Conservation (phyloP, 768 basidiomycete genomes). For the Lentinula guzmanii region DNA sequence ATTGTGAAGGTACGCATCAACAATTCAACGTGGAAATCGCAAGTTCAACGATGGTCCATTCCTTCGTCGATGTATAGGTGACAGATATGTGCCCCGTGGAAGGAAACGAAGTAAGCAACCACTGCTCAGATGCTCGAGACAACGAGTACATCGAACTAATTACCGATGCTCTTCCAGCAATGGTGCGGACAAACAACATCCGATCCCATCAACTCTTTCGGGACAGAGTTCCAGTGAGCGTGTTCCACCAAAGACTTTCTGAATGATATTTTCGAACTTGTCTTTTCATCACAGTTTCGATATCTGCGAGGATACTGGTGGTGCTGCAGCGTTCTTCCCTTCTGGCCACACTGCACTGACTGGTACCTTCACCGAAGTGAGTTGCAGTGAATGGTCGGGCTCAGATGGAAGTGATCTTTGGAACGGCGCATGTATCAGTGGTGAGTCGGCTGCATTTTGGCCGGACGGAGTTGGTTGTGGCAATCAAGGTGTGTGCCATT, state of each 20-base stretch:
- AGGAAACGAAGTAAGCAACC: constrained; percentile 33
- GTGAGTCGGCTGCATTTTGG: constrained; percentile 45
- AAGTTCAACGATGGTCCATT: background rate
- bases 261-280: background rate
- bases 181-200: constrained; percentile 49
- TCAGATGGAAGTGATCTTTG: constrained; percentile 40
- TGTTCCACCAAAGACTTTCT: too few relatives aligned
- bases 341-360: constrained; percentile 47
- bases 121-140: background rate
- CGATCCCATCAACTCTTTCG: constrained; percentile 35
- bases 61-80: constrained; percentile 13
- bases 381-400: constrained; percentile 53
- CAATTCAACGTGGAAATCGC: background rate
- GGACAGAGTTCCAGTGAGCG: constrained; percentile 44
- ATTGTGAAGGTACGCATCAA: constrained; percentile 41
- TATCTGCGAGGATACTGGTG: constrained; percentile 55
- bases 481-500: constrained; percentile 37
- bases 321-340: constrained; percentile 48
- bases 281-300: constrained; percentile 38
- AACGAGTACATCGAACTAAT: background rate
- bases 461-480: constrained; percentile 41
- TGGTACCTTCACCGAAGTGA: constrained; percentile 48
- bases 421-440: constrained; percentile 45
- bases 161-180: constrained; percentile 19
- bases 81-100: constrained; percentile 37